These are phyloP conservation scores for Misopates orontium DNA, from an alignment of 257 asterid genomes.

Conservation along the genomic window DNA sequence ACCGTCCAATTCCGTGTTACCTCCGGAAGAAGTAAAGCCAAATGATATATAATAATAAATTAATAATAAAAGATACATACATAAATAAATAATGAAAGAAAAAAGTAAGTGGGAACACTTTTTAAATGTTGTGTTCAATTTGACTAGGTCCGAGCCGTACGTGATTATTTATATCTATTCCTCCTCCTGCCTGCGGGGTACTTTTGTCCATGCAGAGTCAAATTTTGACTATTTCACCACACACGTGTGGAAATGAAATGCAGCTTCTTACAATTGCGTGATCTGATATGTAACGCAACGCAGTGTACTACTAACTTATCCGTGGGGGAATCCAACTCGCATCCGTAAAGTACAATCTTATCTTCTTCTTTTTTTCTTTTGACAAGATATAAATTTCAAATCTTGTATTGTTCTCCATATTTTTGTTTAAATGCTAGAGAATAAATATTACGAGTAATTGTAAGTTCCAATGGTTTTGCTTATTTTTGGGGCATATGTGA, in stretches of 20 bases:
- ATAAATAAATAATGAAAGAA: not conserved
- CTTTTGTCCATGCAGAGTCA: slow-evolving; percentile 28
- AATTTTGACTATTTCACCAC: slow-evolving; percentile 23
- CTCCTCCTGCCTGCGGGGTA: not conserved
- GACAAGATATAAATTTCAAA: too few relatives aligned
- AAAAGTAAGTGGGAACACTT: slow-evolving; percentile 17
- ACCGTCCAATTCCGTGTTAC: not conserved
- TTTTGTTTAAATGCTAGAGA: too few relatives aligned
- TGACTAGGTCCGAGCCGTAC: slow-evolving; percentile 26
- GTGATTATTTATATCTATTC: too few relatives aligned
- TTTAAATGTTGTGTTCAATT: slow-evolving; percentile 4
- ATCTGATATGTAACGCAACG: not conserved
- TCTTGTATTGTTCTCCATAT: not conserved
- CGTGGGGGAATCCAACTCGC: not conserved
- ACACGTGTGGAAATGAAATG: slow-evolving; percentile 29
- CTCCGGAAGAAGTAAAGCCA: not conserved
- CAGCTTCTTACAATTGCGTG: not conserved
- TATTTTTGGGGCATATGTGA: too few relatives aligned
- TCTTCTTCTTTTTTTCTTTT: not conserved
- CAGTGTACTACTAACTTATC: not conserved
- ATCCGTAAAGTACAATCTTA: not conserved
- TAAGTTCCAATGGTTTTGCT: too few relatives aligned
- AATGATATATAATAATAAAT: not conserved
- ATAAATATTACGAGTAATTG: too few relatives aligned
- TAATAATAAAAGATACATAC: not conserved